A percentile compares a stretch with the other conserved stretches of the same genome.
Evolutionary conservation across 768 basidiomycete genomes (phyloP).

Genomic region (Suillus spraguei): DNA sequence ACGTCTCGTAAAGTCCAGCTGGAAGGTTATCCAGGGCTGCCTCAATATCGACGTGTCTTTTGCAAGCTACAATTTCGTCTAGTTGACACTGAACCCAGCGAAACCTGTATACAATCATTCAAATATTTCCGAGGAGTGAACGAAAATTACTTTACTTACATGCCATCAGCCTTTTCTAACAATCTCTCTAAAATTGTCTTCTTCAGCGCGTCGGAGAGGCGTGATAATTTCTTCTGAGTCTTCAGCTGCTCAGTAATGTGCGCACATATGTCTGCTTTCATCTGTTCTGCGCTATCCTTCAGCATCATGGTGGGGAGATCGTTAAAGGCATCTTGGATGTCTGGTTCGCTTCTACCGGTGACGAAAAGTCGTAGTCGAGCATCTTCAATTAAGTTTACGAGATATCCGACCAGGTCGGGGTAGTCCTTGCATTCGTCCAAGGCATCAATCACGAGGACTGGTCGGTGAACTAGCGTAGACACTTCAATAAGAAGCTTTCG

Average conservation of each 20-base stretch:
- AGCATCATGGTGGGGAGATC: conserved; percentile 7
- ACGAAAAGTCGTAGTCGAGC: conserved; percentile 13
- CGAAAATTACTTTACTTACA: background rate
- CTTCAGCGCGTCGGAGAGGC: background rate
- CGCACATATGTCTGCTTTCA: conserved; percentile 4
- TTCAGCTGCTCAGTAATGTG: conserved; percentile 7
- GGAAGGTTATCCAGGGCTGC: conserved; percentile 16
- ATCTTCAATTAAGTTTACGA: background rate
- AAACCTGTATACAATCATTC: background rate
- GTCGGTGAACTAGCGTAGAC: background rate
- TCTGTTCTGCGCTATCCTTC: background rate
- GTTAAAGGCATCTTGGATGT: background rate
- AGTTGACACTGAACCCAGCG: conserved; percentile 16
- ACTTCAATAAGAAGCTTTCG: background rate
- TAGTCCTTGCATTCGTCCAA: conserved; percentile 17
- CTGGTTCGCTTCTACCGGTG: conserved; percentile 1
- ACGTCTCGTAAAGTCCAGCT: conserved; percentile 24
- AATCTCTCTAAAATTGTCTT: background rate
- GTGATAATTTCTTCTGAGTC: background rate
- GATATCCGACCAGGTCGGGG: background rate
- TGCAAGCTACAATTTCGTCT: background rate
- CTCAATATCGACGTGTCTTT: conserved; percentile 7
- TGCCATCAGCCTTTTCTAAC: conserved; percentile 8
- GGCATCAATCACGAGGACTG: conserved; percentile 16
- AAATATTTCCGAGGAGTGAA: background rate